Conservation (phyloP, 2,329 filamentous ascomycete species). For the Dactylellina haptotyla region DNA sequence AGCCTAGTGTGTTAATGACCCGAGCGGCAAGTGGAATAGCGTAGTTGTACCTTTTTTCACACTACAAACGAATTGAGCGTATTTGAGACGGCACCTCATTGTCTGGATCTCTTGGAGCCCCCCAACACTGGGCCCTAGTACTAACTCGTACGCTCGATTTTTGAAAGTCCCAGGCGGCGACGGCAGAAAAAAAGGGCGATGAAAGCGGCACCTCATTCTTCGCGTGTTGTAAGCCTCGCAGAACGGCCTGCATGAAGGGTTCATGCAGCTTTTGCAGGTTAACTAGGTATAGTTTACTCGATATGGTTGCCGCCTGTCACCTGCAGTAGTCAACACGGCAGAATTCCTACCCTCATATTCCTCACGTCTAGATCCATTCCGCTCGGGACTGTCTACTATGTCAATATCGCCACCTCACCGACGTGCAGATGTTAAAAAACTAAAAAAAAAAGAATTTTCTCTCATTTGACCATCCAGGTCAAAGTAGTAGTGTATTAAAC, state of each 20-base stretch:
- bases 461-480: constrained; percentile 3
- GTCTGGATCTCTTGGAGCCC: constrained; percentile 11
- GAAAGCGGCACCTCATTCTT: constrained; percentile 27
- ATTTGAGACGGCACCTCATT: background rate
- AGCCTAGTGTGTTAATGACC: constrained; percentile 14
- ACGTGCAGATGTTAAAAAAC: constrained; percentile 17
- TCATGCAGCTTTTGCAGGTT: constrained; percentile 27
- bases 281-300: constrained; percentile 31
- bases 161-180: constrained; percentile 35
- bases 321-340: constrained; percentile 36
- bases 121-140: constrained; percentile 3
- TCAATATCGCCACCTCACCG: constrained; percentile 15
- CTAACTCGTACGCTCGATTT: constrained; percentile 14
- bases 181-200: constrained; percentile 21
- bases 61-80: constrained; percentile 8
- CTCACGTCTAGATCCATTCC: constrained; percentile 12
- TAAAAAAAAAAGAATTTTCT: constrained; percentile 4
- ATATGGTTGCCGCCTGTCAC: constrained; percentile 52
- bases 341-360: constrained; percentile 5
- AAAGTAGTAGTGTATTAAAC: background rate
- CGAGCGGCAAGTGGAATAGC: constrained; percentile 22
- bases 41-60: constrained; percentile 13
- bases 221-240: constrained; percentile 26
- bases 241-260: constrained; percentile 21
- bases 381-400: constrained; percentile 2